Percentiles rank a stretch among this genome's conserved stretches.
These are phyloP conservation scores for Boletus sensibilis DNA, from an alignment of 768 basidiomycete species.

Conservation along the genomic window DNA sequence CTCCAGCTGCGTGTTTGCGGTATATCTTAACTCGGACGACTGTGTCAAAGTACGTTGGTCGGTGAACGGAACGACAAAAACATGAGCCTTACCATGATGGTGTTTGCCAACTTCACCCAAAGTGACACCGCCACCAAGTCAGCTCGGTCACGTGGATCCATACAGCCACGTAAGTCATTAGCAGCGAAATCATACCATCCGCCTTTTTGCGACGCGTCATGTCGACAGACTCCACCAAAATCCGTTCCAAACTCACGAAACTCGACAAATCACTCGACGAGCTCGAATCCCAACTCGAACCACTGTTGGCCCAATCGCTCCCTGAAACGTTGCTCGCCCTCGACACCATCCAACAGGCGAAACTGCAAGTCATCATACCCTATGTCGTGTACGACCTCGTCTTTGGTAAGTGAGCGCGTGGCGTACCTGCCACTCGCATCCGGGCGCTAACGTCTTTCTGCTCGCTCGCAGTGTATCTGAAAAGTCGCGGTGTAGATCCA, in stretches of 20 bases:
- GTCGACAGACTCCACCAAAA: conserved; percentile 36
- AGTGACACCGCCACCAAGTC: conserved; percentile 10
- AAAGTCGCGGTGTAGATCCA: conserved; percentile 76
- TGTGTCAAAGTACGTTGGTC: conserved; percentile 29
- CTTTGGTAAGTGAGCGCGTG: conserved; percentile 58
- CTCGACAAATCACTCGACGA: conserved; percentile 62
- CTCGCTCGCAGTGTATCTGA: conserved; percentile 65
- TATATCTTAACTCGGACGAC: conserved; percentile 93
- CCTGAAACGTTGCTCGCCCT: conserved; percentile 63
- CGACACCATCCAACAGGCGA: conserved; percentile 77
- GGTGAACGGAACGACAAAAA: neutral
- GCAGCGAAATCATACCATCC: neutral
- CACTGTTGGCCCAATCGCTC: conserved; percentile 65
- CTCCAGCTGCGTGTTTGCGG: conserved; percentile 93
- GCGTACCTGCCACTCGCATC: neutral
- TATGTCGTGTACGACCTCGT: conserved; percentile 82
- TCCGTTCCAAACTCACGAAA: conserved; percentile 42
- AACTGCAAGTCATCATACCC: conserved; percentile 74
- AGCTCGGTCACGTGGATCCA: conserved; percentile 10
- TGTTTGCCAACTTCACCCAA: neutral
- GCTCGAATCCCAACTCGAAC: conserved; percentile 64
- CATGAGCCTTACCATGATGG: conserved; percentile 21
- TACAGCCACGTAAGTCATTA: neutral
- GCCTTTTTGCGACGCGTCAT: conserved; percentile 19
- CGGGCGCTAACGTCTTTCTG: neutral